These are phyloP conservation scores for Trifolium dubium DNA, from an alignment of 306 rosid species.

Conservation along the genomic window DNA sequence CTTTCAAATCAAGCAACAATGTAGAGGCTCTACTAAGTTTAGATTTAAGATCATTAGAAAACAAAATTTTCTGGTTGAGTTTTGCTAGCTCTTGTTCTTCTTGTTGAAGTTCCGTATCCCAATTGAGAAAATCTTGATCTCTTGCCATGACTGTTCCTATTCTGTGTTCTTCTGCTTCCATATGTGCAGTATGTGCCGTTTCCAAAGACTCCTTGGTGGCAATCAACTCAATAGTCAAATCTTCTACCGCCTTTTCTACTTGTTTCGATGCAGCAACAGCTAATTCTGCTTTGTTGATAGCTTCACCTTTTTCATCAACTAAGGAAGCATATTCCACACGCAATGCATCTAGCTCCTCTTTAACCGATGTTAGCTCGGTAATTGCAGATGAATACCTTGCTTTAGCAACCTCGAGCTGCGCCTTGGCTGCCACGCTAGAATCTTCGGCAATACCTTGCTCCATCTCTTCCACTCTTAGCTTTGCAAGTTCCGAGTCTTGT, in stretches of 20 bases:
- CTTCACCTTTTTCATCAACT: conserved; percentile 65
- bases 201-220: conserved; percentile 82
- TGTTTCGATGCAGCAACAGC: conserved; percentile 76
- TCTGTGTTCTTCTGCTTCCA: conserved; percentile 95
- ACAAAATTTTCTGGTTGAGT: conserved; percentile 69
- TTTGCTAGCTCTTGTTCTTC: conserved; percentile 71
- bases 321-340: conserved; percentile 74
- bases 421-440: conserved; percentile 92
- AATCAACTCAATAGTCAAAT: conserved; percentile 86
- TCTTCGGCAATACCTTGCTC: conserved; percentile 97
- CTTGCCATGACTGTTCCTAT: conserved; percentile 89
- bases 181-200: conserved; percentile 85
- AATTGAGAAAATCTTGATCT: conserved; percentile 85
- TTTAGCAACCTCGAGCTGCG: conserved; percentile 96
- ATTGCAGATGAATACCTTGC: conserved; percentile 79
- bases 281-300: conserved; percentile 69
- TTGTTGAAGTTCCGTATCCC: conserved; percentile 84
- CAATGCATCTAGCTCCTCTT: conserved; percentile 70
- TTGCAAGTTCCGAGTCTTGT: conserved; percentile 94
- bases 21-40: conserved; percentile 67
- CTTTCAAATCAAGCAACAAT: conserved; percentile 70
- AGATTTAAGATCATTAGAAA: conserved; percentile 75
- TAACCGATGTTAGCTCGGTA: conserved; percentile 69
- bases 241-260: conserved; percentile 89
- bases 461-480: conserved; percentile 97